Evolutionary conservation across 345 rosid genomes (phyloP), one percentile per base, ranked within the genome.

Genomic region (Alliaria petiolata): DNA sequence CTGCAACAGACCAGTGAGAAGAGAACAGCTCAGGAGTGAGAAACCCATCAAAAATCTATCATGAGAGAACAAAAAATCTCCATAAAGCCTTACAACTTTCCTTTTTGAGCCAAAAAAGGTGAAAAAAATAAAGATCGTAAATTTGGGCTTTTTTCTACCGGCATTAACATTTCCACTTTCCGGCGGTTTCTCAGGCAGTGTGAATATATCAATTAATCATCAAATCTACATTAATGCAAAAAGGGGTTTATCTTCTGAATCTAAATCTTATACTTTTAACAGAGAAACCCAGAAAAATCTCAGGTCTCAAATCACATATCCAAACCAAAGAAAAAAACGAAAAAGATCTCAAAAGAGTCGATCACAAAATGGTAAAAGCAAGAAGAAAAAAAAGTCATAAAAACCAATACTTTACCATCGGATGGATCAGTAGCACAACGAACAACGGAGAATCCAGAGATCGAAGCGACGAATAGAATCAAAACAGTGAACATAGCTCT

Each of bases 351-450:
- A 72, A 52, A 44, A 55, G 59, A 65, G 44, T 56, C 16, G 47
- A 47, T 59, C 54, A 74, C 31, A 30, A 46, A 53, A 13, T 42
- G 13, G 67, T 20, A 34, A 63, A 59, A 61, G 26, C 28, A 25
- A 36, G n/a, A 59, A 4, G n/a, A n/a, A 58, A 40, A 33, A 44
- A 30, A 31, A 57, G 39, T 39, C n/a, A 26, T 15, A 20, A 76
- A 53, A 46, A 0, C 4, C 3, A 60, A 66, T 9, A 46, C 62
- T 64, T 62, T 82, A 85, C 89, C 85, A 78, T 83, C 86, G 17
- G 80, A 62, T 54, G 79, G 62, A 83, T 85, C 86, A 70, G 86
- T 85, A 73, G 56, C 67, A 76, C 80, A 79, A 7, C 17, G 80
- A 72, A 78, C 83, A 54, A 54, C 13, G 15, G 81, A 45, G 49